Evolutionary conservation across 352 stramenopile genomes (phyloP).

Genomic region (Phytophthora colocasiae): DNA sequence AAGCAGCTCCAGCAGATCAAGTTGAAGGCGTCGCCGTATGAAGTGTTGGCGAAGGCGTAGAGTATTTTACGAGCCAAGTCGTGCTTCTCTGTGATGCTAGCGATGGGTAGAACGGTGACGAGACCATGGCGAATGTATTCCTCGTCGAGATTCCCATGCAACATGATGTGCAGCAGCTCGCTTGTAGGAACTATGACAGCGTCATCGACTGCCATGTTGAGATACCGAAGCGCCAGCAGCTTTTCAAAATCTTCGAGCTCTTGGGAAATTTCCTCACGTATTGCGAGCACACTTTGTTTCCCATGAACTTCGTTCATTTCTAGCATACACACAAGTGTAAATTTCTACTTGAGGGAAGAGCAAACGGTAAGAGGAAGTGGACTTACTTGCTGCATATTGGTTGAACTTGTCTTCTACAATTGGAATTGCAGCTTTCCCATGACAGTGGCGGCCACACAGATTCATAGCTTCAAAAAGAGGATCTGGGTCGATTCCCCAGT

Average conservation of each 20-base stretch:
- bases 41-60: conserved; percentile 51
- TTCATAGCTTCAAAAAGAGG: conserved; percentile 75
- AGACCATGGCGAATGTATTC: conserved; percentile 72
- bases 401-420: conserved; percentile 64
- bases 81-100: conserved; percentile 65
- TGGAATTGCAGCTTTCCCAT: conserved; percentile 47
- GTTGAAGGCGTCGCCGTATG: conserved; percentile 68
- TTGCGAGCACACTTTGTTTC: conserved; percentile 52
- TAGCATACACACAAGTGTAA: conserved; percentile 10
- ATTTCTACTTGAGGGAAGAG: neutral
- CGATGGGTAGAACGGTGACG: conserved; percentile 62
- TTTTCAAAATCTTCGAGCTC: conserved; percentile 77
- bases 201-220: conserved; percentile 60
- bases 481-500: conserved; percentile 73
- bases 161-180: conserved; percentile 66
- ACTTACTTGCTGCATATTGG: conserved; percentile 47
- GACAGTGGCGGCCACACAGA: conserved; percentile 58
- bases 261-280: conserved; percentile 74
- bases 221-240: conserved; percentile 60
- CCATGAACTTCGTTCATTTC: conserved; percentile 64
- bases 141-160: conserved; percentile 57
- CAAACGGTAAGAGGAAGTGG: neutral
- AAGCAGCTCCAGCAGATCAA: conserved; percentile 78
- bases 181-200: conserved; percentile 52
- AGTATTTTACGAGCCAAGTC: conserved; percentile 61